Conservation (phyloP, 176 grass and related monocot genomes). For the Miscanthus lutarioriparius region DNA sequence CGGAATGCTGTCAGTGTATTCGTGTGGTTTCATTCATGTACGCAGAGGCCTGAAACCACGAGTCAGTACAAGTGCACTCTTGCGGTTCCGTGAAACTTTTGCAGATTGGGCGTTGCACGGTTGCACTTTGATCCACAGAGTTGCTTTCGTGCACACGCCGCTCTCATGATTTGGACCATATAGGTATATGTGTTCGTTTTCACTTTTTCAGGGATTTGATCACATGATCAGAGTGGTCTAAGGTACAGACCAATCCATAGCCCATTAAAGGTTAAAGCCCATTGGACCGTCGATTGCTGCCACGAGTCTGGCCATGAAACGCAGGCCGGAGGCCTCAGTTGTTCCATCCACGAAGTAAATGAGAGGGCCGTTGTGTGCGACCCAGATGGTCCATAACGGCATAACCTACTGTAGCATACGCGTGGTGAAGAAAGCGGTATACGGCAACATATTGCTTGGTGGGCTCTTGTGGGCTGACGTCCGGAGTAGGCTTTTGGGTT, state of each 20-base stretch:
- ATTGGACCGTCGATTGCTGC: background rate
- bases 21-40: constrained; percentile 10
- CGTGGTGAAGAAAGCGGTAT: too few species aligned
- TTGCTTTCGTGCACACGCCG: background rate
- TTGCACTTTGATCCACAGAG: background rate
- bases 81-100: constrained; percentile 1
- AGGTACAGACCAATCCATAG: too few species aligned
- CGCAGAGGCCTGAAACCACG: background rate
- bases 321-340: background rate
- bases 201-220: background rate
- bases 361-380: too few species aligned
- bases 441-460: too few species aligned
- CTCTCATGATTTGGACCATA: background rate
- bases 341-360: too few species aligned
- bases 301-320: background rate
- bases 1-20: background rate
- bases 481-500: too few species aligned
- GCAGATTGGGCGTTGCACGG: background rate
- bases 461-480: too few species aligned
- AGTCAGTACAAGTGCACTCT: background rate
- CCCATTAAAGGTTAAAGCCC: background rate
- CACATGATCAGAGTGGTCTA: background rate
- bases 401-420: too few species aligned
- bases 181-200: background rate
- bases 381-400: too few species aligned